Percentiles rank a stretch among this genome's conserved stretches.
phyloP scores from a whole-genome alignment of 495 filamentous ascomycete species.

The Neurospora hispaniola region DNA sequence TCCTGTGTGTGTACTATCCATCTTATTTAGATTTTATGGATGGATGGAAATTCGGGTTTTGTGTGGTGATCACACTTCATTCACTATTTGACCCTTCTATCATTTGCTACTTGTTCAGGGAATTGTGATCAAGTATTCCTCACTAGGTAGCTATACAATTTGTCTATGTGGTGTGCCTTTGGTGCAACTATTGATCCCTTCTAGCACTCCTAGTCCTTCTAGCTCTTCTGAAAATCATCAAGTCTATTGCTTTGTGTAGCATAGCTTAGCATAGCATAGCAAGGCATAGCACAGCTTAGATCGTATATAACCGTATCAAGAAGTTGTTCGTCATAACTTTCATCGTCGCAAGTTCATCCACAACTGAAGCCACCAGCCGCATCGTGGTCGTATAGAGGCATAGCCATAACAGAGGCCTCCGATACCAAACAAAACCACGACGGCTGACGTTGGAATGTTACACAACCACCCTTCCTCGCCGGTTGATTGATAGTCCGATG shows the following conservation, averaged over 20 bases:
- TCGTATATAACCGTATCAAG: not conserved
- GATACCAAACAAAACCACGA: not conserved
- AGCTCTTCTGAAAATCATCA: not conserved
- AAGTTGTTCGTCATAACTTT: not conserved
- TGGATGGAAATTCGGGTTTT: too few relatives aligned
- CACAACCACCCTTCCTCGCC: not conserved
- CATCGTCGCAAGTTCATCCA: not conserved
- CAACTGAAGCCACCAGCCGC: not conserved
- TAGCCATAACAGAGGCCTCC: not conserved
- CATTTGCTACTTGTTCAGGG: too few relatives aligned
- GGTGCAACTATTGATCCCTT: not conserved
- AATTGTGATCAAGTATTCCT: too few relatives aligned
- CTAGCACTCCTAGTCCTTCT: not conserved
- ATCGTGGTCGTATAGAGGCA: not conserved
- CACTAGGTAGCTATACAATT: not conserved
- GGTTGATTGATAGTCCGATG: not conserved
- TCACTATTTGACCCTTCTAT: too few relatives aligned
- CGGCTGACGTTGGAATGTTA: not conserved
- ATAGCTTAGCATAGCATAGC: not conserved
- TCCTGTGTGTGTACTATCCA: too few relatives aligned
- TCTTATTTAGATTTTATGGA: too few relatives aligned
- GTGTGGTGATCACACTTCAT: too few relatives aligned
- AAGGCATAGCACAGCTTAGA: not conserved
- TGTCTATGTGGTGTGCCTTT: not conserved
- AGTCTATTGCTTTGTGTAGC: not conserved